Conservation (phyloP, 805 yeast genomes). For the Lachancea thermotolerans region DNA sequence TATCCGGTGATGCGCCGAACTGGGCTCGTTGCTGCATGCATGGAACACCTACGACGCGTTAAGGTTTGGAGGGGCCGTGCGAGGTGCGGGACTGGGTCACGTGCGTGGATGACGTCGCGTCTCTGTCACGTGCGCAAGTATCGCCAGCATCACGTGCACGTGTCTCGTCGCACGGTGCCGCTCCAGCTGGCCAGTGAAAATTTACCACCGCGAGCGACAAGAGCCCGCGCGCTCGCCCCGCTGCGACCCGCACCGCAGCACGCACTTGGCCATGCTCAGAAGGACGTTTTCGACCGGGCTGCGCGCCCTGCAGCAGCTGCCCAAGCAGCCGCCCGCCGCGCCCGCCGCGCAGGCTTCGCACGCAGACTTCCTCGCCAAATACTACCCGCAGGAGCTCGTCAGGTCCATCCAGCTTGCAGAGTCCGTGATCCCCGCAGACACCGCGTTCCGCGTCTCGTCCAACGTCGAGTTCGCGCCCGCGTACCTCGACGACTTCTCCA, state of each 20-base stretch:
- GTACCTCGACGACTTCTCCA: conserved; percentile 62
- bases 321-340: background rate
- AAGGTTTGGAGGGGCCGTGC: too few species aligned
- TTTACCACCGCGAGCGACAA: too few species aligned
- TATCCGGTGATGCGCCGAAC: too few species aligned
- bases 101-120: too few species aligned
- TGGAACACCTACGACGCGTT: too few species aligned
- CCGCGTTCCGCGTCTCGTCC: conserved; percentile 38
- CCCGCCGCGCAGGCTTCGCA: conserved; percentile 13
- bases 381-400: conserved; percentile 74
- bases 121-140: too few species aligned
- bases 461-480: conserved; percentile 60
- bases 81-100: too few species aligned
- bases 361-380: conserved; percentile 47
- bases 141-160: too few species aligned
- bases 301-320: conserved; percentile 15
- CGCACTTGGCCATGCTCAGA: conserved; percentile 11
- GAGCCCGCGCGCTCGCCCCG: too few species aligned
- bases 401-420: conserved; percentile 81
- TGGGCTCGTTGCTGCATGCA: too few species aligned
- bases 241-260: background rate
- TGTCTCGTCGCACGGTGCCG: too few species aligned
- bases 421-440: conserved; percentile 60
- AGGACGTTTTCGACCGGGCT: conserved; percentile 19
- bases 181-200: too few species aligned